These are phyloP conservation scores for Botrytis paeoniae DNA, from an alignment of 2,329 filamentous ascomycete genomes.

Conservation along the genomic window DNA sequence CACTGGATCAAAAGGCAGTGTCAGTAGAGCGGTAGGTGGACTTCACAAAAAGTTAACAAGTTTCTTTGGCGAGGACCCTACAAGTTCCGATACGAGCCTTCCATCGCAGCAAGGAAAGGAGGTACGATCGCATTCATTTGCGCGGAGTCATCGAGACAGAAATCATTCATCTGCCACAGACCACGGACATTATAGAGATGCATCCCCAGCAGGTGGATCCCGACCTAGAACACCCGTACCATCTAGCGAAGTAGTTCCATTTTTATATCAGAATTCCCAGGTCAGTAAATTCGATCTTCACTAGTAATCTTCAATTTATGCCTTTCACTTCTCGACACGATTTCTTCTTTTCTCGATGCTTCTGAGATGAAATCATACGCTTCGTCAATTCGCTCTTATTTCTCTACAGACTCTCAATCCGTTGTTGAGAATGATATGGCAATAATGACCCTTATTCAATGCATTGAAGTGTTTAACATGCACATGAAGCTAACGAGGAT, in stretches of 20 bases:
- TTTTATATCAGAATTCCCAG: constrained; percentile 85
- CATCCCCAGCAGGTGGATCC: constrained; percentile 63
- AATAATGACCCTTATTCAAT: constrained; percentile 16
- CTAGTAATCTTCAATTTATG: constrained; percentile 10
- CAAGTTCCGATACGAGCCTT: constrained; percentile 70
- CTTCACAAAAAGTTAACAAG: constrained; percentile 79
- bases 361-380: constrained; percentile 19
- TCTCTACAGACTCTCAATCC: constrained; percentile 14
- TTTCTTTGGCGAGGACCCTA: constrained; percentile 90
- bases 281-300: constrained; percentile 46
- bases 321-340: constrained; percentile 7
- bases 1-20: constrained; percentile 72
- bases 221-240: constrained; percentile 81
- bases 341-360: not conserved
- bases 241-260: constrained; percentile 94
- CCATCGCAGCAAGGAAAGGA: constrained; percentile 52
- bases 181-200: constrained; percentile 54
- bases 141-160: constrained; percentile 61
- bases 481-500: constrained; percentile 13
- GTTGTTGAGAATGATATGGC: constrained; percentile 18
- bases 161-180: constrained; percentile 78
- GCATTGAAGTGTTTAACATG: constrained; percentile 14
- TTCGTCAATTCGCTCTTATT: constrained; percentile 18
- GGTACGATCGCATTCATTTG: constrained; percentile 60
- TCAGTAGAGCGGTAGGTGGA: constrained; percentile 57